Percentiles rank a stretch among this genome's conserved stretches.
phyloP scores from a whole-genome alignment of 768 basidiomycete genomes.

The Amanita pseudoporphyria region DNA sequence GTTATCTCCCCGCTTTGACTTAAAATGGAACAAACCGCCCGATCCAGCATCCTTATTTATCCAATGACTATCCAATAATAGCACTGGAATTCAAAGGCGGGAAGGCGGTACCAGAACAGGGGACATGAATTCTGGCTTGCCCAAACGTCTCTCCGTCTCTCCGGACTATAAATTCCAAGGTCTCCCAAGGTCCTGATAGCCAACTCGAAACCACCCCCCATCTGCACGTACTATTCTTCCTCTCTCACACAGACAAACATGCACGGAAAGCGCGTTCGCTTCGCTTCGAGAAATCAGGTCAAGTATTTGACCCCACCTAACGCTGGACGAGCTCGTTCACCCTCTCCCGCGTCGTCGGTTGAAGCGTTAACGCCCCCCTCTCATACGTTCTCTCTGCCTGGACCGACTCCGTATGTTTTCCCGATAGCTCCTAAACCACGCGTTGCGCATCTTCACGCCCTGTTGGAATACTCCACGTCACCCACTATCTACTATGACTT shows the following conservation, averaged over 20 bases:
- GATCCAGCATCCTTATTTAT: background rate
- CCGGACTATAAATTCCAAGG: background rate
- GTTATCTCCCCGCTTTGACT: background rate
- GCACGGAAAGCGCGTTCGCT: background rate
- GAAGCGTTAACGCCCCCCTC: background rate
- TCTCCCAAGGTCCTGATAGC: background rate
- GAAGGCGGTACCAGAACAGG: background rate
- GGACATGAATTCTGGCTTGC: background rate
- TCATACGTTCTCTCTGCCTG: background rate
- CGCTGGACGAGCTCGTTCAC: background rate
- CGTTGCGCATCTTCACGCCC: conserved; percentile 13
- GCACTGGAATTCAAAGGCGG: background rate
- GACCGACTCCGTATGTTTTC: conserved; percentile 1
- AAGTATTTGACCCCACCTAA: background rate
- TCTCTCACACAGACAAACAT: background rate
- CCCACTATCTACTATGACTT: conserved; percentile 21
- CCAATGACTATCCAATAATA: background rate
- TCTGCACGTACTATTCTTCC: background rate
- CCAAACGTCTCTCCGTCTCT: background rate
- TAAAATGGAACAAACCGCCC: background rate
- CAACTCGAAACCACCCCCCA: background rate
- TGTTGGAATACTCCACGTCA: conserved; percentile 16
- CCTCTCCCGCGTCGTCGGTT: background rate
- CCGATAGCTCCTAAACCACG: background rate
- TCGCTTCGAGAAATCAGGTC: background rate